Base-by-base conservation (phyloP, 1,284 basidiomycete species). In the Cryptococcus sp. region DNA sequence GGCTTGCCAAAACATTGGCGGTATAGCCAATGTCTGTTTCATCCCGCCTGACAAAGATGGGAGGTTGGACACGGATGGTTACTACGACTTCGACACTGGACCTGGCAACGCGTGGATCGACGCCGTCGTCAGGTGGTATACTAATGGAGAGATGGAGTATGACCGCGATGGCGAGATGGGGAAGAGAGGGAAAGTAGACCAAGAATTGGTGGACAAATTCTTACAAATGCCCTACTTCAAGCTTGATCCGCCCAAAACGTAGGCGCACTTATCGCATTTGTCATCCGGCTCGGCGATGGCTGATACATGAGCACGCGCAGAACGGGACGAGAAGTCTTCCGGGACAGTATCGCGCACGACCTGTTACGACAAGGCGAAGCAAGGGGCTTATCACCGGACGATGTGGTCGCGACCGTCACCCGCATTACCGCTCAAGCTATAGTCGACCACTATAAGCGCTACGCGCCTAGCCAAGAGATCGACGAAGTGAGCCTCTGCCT, bases 1-100 rank as follows among this genome's bases (percentile, higher is more conserved):
- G 8, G 62, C 60, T n/a, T 58, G 58, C 49, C 64, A 68, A 48
- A 68, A 68, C 50, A 68, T 71, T 27, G 69, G 69, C 16, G 69
- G 65, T 0, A 67, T 69, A 41, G 64, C 56, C 38, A 68, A 68
- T 27, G 64, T 64, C n/a, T 55, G 56, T 35, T 57, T 68, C 52
- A 59, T 66, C n/a, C 54, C 55, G 3, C 62, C 64, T 1, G 40
- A 45, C 47, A 47, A 41, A 3, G 45, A 50, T 11, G 66, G 58
- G 16, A 55, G 51, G 40, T 20, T 57, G 23, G 60, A 49, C 20
- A 41, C n/a, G 20, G 63, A 65, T 42, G 52, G 47, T 13, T 63
- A 59, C 19, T 64, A 56, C 38, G 68, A 70, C 58, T 70, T 70
- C 38, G 68, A 70, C 53, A 64, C 61, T 0, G 64, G 66, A 43